Evolutionary conservation across 1,284 basidiomycete species (phyloP).

Genomic region (Ceratobasidium sp.): DNA sequence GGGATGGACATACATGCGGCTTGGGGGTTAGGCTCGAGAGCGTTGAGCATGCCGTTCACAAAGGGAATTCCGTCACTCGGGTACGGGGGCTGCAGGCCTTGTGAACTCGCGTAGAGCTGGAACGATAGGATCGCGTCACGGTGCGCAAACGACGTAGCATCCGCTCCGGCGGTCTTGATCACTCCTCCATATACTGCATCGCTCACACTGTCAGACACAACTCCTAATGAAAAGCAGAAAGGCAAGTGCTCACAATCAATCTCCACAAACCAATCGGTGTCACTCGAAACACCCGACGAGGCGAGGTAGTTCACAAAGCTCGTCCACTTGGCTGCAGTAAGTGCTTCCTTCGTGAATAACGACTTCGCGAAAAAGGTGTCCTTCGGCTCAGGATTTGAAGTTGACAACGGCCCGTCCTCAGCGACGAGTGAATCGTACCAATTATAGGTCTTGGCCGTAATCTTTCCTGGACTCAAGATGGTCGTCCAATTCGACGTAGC

Average conservation of each 20-base stretch:
- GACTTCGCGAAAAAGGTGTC: slow-evolving; percentile 27
- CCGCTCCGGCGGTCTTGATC: slow-evolving; percentile 47
- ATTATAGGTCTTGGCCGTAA: slow-evolving; percentile 24
- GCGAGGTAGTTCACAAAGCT: slow-evolving; percentile 43
- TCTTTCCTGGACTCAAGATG: slow-evolving; percentile 15
- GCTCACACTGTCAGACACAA: neutral
- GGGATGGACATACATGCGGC: slow-evolving; percentile 42
- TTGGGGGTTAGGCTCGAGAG: slow-evolving; percentile 37
- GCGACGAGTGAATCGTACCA: slow-evolving; percentile 38
- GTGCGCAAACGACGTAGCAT: slow-evolving; percentile 49
- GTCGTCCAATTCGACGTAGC: slow-evolving; percentile 7
- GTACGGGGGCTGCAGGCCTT: slow-evolving; percentile 50
- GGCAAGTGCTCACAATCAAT: slow-evolving; percentile 38
- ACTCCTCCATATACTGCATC: slow-evolving; percentile 46
- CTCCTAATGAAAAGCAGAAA: no score
- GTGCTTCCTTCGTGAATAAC: slow-evolving; percentile 28
- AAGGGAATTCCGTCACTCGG: slow-evolving; percentile 49
- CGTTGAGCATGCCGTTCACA: slow-evolving; percentile 48
- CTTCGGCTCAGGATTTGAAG: slow-evolving; percentile 6
- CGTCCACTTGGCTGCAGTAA: slow-evolving; percentile 26
- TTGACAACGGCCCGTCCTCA: slow-evolving; percentile 4
- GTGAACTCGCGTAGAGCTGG: slow-evolving; percentile 51
- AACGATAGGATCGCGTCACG: slow-evolving; percentile 50
- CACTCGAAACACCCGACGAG: slow-evolving; percentile 15
- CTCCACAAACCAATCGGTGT: slow-evolving; percentile 41